Evolutionary conservation across 345 rosid species (phyloP).

Genomic region (Citrus unshiu): DNA sequence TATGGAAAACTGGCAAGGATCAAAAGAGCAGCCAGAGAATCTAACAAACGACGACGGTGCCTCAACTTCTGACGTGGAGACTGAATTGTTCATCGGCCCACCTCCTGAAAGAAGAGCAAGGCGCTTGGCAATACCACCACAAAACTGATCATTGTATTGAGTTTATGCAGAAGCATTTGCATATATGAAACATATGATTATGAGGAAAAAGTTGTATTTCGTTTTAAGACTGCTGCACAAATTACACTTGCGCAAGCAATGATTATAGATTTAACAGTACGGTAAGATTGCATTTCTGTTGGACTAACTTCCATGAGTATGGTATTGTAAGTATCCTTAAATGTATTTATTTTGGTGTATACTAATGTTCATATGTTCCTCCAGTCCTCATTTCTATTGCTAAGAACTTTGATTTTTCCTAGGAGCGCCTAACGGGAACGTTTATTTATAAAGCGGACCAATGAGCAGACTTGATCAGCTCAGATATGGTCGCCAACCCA

Average conservation of each 20-base stretch:
- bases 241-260: background rate
- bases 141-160: background rate
- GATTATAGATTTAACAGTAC: background rate
- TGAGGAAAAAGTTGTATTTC: background rate
- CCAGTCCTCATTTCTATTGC: background rate
- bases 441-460: background rate
- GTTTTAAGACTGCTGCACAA: background rate
- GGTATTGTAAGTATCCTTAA: background rate
- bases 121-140: slow-evolving; percentile 12
- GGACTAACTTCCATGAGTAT: background rate
- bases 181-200: background rate
- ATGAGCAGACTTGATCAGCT: background rate
- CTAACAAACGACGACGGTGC: slow-evolving; percentile 34
- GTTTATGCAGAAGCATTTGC: background rate
- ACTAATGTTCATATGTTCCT: background rate
- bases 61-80: slow-evolving; percentile 75
- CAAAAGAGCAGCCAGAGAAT: slow-evolving; percentile 19
- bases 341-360: background rate
- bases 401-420: background rate
- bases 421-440: background rate
- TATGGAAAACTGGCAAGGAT: slow-evolving; percentile 20
- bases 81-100: slow-evolving; percentile 77
- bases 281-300: background rate
- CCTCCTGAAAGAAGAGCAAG: slow-evolving; percentile 64
- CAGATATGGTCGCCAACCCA: background rate